Evolutionary conservation across 345 rosid species (phyloP).

Genomic region (Citrus glauca): DNA sequence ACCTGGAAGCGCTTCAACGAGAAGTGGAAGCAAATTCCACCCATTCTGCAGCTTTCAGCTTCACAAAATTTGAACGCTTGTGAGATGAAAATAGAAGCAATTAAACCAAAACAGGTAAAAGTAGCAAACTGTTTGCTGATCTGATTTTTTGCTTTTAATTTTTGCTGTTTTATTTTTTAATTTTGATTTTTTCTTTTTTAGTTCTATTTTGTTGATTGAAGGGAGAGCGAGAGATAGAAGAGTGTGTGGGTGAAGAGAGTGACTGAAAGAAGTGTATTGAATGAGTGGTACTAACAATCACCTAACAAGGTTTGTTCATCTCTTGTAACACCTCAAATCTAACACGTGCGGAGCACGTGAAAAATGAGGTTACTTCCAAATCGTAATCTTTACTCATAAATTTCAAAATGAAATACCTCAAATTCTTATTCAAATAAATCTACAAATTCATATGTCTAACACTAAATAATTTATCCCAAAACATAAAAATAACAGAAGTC

Average conservation of each 20-base stretch:
- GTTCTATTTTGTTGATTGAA: not conserved
- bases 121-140: not conserved
- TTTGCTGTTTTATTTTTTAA: not conserved
- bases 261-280: not conserved
- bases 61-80: not conserved
- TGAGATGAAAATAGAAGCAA: not conserved
- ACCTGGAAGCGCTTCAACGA: conserved; percentile 32
- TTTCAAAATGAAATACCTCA: too few species aligned
- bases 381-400: too few species aligned
- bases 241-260: not conserved
- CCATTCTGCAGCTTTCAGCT: conserved; percentile 21
- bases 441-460: too few species aligned
- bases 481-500: too few species aligned
- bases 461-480: too few species aligned
- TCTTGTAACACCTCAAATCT: not conserved
- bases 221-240: not conserved
- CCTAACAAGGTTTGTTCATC: not conserved
- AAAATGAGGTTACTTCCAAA: too few species aligned
- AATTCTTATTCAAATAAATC: too few species aligned
- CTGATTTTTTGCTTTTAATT: not conserved
- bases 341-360: too few species aligned
- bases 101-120: not conserved
- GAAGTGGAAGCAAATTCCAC: conserved; percentile 21
- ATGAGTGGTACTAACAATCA: not conserved
- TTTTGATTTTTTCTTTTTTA: too few species aligned